These are phyloP conservation scores for Strigomonas culicis DNA, from an alignment of 208 protist species.

Conservation along the genomic window DNA sequence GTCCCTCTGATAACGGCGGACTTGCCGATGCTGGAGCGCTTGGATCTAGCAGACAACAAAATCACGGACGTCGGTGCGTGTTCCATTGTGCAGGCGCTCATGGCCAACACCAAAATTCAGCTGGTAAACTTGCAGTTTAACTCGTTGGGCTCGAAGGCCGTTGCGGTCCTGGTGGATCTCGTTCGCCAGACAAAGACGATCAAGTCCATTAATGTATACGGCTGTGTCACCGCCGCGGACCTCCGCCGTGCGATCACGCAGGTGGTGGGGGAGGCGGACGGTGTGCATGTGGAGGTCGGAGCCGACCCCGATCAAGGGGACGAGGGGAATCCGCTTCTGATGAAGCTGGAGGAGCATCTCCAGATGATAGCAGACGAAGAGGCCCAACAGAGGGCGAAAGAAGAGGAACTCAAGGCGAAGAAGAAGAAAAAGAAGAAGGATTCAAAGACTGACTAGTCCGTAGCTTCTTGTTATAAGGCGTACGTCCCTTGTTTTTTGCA, in stretches of 20 bases:
- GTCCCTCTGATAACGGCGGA: conserved; percentile 59
- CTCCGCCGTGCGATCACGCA: conserved; percentile 52
- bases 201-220: conserved; percentile 69
- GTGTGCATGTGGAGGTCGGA: conserved; percentile 73
- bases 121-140: conserved; percentile 55
- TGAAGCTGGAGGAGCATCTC: conserved; percentile 61
- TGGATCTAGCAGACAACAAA: conserved; percentile 66
- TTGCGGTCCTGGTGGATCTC: conserved; percentile 37
- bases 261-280: conserved; percentile 56
- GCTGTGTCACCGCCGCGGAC: conserved; percentile 49
- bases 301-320: conserved; percentile 31
- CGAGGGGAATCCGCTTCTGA: conserved; percentile 20
- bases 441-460: no score
- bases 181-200: conserved; percentile 56
- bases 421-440: conserved; percentile 27
- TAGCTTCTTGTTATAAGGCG: no score
- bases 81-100: conserved; percentile 44
- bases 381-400: conserved; percentile 48
- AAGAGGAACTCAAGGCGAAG: conserved; percentile 31
- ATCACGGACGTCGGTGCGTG: conserved; percentile 62
- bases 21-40: conserved; percentile 43
- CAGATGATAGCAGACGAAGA: conserved; percentile 67
- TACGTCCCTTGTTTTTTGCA: no score
- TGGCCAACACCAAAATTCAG: conserved; percentile 56
- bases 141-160: conserved; percentile 53